A percentile compares a stretch with the other conserved stretches of the same genome.
Conservation (phyloP, 768 basidiomycete species). For the Lactarius deliciosus region DNA sequence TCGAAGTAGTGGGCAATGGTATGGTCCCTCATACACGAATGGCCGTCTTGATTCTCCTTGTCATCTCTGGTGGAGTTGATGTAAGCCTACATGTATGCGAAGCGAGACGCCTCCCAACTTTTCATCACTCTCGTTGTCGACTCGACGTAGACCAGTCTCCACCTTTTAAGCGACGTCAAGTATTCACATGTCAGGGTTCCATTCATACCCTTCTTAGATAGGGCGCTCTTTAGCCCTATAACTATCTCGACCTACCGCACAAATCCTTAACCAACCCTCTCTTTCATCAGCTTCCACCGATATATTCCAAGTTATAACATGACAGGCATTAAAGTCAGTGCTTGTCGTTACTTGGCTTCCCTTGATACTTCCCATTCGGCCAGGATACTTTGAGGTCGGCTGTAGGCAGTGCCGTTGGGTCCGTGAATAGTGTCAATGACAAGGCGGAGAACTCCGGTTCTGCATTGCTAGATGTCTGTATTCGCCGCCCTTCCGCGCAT, state of each 20-base stretch:
- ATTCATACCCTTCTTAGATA: conserved; percentile 2
- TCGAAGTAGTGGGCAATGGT: too few relatives aligned
- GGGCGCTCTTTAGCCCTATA: conserved; percentile 2
- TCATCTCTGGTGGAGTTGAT: background rate
- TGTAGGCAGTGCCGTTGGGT: background rate
- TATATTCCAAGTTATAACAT: conserved; percentile 4
- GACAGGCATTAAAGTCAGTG: conserved; percentile 11
- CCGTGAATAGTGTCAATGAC: background rate
- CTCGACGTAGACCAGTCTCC: background rate
- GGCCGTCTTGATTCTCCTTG: background rate
- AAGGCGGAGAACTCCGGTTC: background rate
- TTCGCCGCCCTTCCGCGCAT: background rate
- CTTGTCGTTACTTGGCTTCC: too few relatives aligned
- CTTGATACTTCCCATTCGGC: background rate
- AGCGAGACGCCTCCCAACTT: background rate
- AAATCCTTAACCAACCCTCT: background rate
- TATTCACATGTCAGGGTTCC: conserved; percentile 9
- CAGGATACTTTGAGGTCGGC: background rate
- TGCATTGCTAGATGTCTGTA: conserved; percentile 2
- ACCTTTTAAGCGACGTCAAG: background rate
- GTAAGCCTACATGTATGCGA: background rate
- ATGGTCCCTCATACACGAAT: too few relatives aligned
- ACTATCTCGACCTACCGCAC: background rate
- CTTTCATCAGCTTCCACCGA: background rate
- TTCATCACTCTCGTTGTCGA: background rate